These are phyloP conservation scores for Lasiosphaeria hispida DNA, from an alignment of 495 filamentous ascomycete species.

Conservation along the genomic window DNA sequence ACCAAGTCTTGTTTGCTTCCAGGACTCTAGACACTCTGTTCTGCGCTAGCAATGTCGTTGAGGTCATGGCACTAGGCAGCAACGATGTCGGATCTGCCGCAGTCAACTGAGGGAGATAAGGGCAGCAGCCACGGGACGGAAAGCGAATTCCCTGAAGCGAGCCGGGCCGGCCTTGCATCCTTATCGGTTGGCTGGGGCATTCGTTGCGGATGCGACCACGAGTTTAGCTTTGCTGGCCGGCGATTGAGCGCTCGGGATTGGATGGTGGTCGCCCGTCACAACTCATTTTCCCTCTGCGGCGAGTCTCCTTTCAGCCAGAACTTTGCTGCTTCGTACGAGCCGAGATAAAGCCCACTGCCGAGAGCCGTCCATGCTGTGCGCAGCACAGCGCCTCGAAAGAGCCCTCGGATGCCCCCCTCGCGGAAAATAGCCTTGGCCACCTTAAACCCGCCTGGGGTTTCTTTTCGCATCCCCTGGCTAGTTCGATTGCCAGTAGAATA, in stretches of 20 bases:
- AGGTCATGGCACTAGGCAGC: too few relatives aligned
- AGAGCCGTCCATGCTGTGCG: constrained; percentile 78
- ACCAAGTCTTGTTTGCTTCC: too few relatives aligned
- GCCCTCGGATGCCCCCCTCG: constrained; percentile 64
- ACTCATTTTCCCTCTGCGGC: neutral
- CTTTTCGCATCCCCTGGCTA: constrained; percentile 14
- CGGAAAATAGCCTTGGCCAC: constrained; percentile 61
- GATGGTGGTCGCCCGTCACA: too few relatives aligned
- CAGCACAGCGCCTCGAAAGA: constrained; percentile 75
- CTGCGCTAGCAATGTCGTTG: too few relatives aligned
- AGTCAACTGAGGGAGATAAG: neutral
- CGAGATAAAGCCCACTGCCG: constrained; percentile 79
- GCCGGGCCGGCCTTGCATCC: neutral
- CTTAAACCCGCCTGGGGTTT: constrained; percentile 39
- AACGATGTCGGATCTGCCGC: neutral
- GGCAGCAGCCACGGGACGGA: constrained; percentile 2
- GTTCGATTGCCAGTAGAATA: constrained; percentile 17
- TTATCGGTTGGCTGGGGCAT: neutral
- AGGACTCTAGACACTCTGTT: too few relatives aligned
- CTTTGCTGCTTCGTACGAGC: constrained; percentile 78
- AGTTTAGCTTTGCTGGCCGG: neutral
- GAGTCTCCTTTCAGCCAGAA: constrained; percentile 55
- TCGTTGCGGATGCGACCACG: neutral
- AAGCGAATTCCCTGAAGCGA: neutral
- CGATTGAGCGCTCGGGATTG: too few relatives aligned